Conservation (phyloP, 2,329 filamentous ascomycete species). For the Penicillium digitatum region DNA sequence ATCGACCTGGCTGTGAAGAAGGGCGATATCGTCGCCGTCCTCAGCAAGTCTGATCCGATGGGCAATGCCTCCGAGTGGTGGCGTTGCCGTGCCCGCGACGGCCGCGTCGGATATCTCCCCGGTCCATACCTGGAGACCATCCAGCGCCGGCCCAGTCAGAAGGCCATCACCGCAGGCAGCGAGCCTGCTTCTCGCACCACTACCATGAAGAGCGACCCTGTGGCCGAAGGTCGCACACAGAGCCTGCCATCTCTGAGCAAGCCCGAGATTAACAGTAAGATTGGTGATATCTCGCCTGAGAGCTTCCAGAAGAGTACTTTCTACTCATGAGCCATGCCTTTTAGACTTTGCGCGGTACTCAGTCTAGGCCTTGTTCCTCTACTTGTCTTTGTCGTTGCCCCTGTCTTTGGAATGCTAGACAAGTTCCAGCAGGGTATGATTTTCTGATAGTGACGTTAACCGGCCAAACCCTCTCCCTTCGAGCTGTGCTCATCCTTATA, state of each 20-base stretch:
- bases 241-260: slow-evolving; percentile 30
- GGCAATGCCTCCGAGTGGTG: slow-evolving; percentile 96
- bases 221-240: slow-evolving; percentile 27
- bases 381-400: background rate
- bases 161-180: slow-evolving; percentile 42
- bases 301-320: slow-evolving; percentile 69
- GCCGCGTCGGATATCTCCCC: slow-evolving; percentile 85
- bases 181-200: slow-evolving; percentile 49
- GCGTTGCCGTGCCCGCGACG: slow-evolving; percentile 86
- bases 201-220: slow-evolving; percentile 46
- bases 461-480: background rate
- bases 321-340: slow-evolving; percentile 50
- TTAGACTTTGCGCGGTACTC: background rate
- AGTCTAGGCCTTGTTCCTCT: background rate
- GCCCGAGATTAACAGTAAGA: slow-evolving; percentile 55
- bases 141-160: slow-evolving; percentile 50
- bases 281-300: slow-evolving; percentile 62
- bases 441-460: background rate
- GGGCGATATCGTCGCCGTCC: slow-evolving; percentile 89
- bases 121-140: slow-evolving; percentile 82
- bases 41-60: slow-evolving; percentile 86
- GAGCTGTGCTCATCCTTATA: slow-evolving; percentile 3
- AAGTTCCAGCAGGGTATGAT: background rate
- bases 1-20: slow-evolving; percentile 91
- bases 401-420: background rate